Conservation (phyloP, 257 asterid species). For the Nicotiana sylvestris region DNA sequence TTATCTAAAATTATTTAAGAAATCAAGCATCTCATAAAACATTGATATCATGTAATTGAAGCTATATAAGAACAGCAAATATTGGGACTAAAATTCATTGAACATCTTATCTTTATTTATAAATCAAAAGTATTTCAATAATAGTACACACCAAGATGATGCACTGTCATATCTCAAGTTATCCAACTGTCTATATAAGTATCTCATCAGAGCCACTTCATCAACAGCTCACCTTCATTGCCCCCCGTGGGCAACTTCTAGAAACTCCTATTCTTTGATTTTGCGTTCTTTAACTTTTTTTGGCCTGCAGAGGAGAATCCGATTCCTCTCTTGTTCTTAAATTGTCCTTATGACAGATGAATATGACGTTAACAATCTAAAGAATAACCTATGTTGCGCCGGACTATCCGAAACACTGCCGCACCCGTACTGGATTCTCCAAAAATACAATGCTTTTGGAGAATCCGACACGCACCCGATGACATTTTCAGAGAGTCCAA, state of each 20-base stretch:
- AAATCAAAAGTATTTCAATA: neutral
- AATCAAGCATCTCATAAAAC: neutral
- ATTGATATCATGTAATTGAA: neutral
- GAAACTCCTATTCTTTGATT: neutral
- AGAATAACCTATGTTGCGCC: neutral
- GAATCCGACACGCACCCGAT: too few relatives aligned
- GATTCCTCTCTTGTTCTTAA: neutral
- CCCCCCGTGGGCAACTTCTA: neutral
- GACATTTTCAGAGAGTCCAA: too few relatives aligned
- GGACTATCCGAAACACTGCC: too few relatives aligned
- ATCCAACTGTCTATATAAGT: neutral
- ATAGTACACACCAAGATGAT: neutral
- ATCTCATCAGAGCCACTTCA: neutral
- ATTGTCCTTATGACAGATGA: neutral
- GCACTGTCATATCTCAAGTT: neutral
- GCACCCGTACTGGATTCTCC: too few relatives aligned
- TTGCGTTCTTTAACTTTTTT: neutral
- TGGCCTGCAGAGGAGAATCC: neutral
- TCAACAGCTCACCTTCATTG: neutral
- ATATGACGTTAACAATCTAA: neutral
- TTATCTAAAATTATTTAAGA: neutral
- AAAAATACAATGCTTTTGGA: too few relatives aligned
- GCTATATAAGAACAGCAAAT: neutral
- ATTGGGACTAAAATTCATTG: neutral
- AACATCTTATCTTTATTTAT: neutral